Percentiles rank a stretch among this genome's conserved stretches.
Evolutionary conservation across 208 protist genomes (phyloP).

Genomic region (Acanthamoeba triangularis): DNA sequence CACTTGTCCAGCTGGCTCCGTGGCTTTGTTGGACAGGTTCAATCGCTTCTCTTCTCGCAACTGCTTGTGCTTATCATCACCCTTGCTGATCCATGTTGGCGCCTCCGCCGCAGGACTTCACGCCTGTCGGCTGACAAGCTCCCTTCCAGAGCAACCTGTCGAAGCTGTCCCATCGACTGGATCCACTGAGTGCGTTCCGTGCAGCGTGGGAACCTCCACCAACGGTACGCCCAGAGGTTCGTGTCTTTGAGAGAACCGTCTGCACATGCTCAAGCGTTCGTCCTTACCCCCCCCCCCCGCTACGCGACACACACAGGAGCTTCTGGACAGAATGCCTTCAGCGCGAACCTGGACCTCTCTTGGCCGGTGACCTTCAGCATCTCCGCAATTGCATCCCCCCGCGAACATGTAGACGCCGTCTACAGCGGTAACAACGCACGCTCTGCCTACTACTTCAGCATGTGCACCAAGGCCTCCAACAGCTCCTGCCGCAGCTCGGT

Average conservation of each 20-base stretch:
- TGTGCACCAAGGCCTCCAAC: slow-evolving; percentile 50
- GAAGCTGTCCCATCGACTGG: slow-evolving; percentile 16
- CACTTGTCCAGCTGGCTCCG: slow-evolving; percentile 19
- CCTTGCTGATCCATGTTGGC: neutral
- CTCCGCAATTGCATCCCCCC: neutral
- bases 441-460: neutral
- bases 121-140: neutral
- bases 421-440: neutral
- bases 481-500: slow-evolving; percentile 6
- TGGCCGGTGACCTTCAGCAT: slow-evolving; percentile 63
- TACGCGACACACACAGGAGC: neutral
- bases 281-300: too few relatives aligned
- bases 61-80: neutral
- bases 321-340: neutral
- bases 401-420: slow-evolving; percentile 47
- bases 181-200: neutral
- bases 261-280: neutral
- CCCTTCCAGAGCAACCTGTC: neutral
- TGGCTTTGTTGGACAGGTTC: neutral
- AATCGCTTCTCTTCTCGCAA: neutral
- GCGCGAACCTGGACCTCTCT: neutral
- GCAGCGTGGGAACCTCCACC: slow-evolving; percentile 21
- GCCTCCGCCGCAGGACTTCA: neutral
- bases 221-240: neutral
- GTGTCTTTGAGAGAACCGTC: neutral